Conservation (phyloP, 768 basidiomycete genomes). For the Daedalea quercina region DNA sequence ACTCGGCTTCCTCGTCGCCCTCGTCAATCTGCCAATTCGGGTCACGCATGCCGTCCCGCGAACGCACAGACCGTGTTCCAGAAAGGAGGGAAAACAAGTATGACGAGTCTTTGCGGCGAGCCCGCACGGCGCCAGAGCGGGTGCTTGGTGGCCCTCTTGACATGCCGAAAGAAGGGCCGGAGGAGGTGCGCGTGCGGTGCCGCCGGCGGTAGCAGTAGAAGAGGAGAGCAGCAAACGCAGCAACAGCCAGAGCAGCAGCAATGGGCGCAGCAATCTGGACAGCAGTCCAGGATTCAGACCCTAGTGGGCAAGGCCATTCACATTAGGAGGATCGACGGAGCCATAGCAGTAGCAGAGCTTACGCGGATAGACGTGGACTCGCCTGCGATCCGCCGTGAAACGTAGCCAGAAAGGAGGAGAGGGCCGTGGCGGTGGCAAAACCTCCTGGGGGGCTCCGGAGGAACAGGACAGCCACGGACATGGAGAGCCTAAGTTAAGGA, state of each 20-base stretch:
- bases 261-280: conserved; percentile 29
- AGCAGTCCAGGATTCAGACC: conserved; percentile 9
- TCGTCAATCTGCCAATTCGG: conserved; percentile 17
- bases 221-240: conserved; percentile 16
- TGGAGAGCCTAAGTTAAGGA: background rate
- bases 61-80: conserved; percentile 4
- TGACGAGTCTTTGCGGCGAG: conserved; percentile 9
- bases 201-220: conserved; percentile 20
- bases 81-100: conserved; percentile 15
- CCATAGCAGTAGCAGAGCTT: background rate
- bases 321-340: background rate
- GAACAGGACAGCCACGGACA: background rate
- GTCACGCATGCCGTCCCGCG: background rate
- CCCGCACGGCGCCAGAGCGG: conserved; percentile 1
- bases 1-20: conserved; percentile 1
- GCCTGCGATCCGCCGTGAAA: background rate
- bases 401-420: background rate
- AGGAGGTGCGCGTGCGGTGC: background rate
- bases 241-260: conserved; percentile 26
- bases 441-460: background rate
- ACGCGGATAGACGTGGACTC: background rate
- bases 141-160: conserved; percentile 3
- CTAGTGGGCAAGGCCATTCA: background rate
- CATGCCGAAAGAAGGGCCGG: background rate
- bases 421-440: background rate